phyloP scores from a whole-genome alignment of 768 basidiomycete species.

The Gyrodon lividus region DNA sequence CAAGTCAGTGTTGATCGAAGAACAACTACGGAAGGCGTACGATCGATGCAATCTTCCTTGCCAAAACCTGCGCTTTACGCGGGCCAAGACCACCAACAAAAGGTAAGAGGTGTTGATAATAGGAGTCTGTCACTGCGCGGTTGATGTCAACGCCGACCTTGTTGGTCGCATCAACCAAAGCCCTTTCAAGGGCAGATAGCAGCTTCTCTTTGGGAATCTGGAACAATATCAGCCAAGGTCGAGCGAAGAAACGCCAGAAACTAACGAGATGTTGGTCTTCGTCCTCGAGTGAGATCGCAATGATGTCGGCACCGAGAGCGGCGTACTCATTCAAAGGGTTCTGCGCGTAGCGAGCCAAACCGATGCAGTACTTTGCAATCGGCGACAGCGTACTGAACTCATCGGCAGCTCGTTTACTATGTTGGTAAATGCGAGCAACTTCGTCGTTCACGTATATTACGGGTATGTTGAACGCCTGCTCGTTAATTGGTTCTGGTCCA shows the following conservation, averaged over 20 bases:
- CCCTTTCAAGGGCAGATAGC: conserved; percentile 75
- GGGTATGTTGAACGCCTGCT: conserved; percentile 56
- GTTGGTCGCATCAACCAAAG: conserved; percentile 87
- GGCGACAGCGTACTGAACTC: conserved; percentile 80
- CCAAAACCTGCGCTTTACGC: conserved; percentile 82
- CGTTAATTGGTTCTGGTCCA: conserved; percentile 31
- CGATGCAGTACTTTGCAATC: conserved; percentile 89
- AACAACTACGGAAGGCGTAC: conserved; percentile 43
- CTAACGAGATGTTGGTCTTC: conserved; percentile 83
- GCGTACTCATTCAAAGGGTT: conserved; percentile 94
- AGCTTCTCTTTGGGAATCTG: conserved; percentile 89
- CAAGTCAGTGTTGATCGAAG: background rate
- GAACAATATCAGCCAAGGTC: conserved; percentile 5
- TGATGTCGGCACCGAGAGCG: conserved; percentile 81
- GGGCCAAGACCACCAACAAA: conserved; percentile 94
- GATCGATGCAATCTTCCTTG: conserved; percentile 75
- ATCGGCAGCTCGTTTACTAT: conserved; percentile 78
- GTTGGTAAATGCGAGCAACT: conserved; percentile 91
- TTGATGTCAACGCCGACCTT: conserved; percentile 97
- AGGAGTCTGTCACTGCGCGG: conserved; percentile 81
- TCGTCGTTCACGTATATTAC: conserved; percentile 88
- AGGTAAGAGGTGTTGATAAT: conserved; percentile 85
- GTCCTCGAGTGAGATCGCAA: conserved; percentile 80
- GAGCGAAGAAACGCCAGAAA: conserved; percentile 1
- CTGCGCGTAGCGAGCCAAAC: conserved; percentile 89